These are phyloP conservation scores for Lactarius sanguifluus DNA, from an alignment of 768 basidiomycete genomes.

Conservation along the genomic window DNA sequence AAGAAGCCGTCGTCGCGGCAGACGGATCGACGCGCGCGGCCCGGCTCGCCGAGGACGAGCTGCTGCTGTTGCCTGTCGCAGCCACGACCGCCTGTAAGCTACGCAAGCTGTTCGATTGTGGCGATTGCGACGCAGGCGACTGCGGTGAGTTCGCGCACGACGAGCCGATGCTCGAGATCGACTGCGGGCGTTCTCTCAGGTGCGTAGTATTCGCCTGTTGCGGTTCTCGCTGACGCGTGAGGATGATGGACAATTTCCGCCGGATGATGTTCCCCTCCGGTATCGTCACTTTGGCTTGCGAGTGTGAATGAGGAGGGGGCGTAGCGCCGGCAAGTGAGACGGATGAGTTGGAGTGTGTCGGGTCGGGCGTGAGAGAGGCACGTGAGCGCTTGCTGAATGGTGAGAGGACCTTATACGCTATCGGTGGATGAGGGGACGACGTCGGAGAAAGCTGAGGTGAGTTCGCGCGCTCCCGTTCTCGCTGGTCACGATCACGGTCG, in stretches of 20 bases:
- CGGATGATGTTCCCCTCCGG: conserved; percentile 26
- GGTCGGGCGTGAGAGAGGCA: conserved; percentile 22
- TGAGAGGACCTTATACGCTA: conserved; percentile 34
- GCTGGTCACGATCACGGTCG: conserved; percentile 9
- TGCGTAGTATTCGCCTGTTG: conserved; percentile 32
- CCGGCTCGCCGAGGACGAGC: too few species aligned
- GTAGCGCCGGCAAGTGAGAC: conserved; percentile 15
- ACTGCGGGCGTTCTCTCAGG: conserved; percentile 49
- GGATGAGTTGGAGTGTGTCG: conserved; percentile 28
- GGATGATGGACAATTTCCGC: conserved; percentile 41
- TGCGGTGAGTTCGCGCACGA: conserved; percentile 39
- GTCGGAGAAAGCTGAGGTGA: conserved; percentile 10
- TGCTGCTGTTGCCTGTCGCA: too few species aligned
- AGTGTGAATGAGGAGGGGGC: background rate
- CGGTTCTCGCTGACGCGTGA: conserved; percentile 35
- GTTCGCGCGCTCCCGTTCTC: background rate
- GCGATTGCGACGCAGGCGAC: conserved; percentile 31
- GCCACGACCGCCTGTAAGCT: conserved; percentile 40
- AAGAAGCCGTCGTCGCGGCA: conserved; percentile 1
- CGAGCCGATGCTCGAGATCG: conserved; percentile 54
- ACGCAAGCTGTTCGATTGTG: conserved; percentile 53
- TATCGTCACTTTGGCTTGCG: background rate
- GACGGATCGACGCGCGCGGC: too few species aligned
- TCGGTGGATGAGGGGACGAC: conserved; percentile 26
- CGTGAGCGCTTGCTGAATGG: conserved; percentile 28